Evolutionary conservation across 208 protist genomes (phyloP), one percentile per base, ranked within the genome.

Genomic region (Leishmania turanica): DNA sequence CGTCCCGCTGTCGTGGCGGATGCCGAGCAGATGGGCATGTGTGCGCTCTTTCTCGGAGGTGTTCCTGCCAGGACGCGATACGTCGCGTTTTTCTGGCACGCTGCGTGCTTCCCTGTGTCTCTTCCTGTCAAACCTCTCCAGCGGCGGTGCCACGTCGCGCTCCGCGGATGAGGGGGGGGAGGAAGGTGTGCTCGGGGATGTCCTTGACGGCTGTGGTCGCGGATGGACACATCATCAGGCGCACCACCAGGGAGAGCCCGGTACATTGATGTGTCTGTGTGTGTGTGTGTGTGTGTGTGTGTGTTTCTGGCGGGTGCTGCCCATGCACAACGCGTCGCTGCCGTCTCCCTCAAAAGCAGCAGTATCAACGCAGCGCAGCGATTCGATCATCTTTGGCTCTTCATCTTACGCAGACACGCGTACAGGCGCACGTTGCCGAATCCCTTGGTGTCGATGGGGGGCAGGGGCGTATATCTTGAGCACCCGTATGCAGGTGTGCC

Each of bases 401-500:
- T 54, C 51, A 13, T 54, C 51, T 54, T 21, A 54, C 9, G 24
- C 56, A 62, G 56, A 31, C 56, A 62, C 19, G 9, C 24, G 56
- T n/a, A 62, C 54, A 31, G 81, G 73, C 80, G 31, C 40, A 19
- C 80, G 53, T 4, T 56, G 53, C 5, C 17, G 21, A 56, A 56
- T 56, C 53, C 4, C 19, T 11, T 56, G 70, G 8, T 37, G 64
- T 34, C 45, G 21, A 7, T 4, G 5, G 42, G 42, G 42, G 42
- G 42, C 42, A 45, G 4, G 42, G 42, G 47, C 49, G 19, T 74
- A 17, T 53, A 47, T 24, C 13, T 8, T 34, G 68, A 51, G n/a
- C 74, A 31, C 74, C n/a, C 60, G 79, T 37, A 69, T 69, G 34
- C 45, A 45, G 81, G 73, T 80, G 31, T 75, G 31, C 80, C 31